phyloP scores from a whole-genome alignment of 768 basidiomycete species.

The Lactarius tabidus region DNA sequence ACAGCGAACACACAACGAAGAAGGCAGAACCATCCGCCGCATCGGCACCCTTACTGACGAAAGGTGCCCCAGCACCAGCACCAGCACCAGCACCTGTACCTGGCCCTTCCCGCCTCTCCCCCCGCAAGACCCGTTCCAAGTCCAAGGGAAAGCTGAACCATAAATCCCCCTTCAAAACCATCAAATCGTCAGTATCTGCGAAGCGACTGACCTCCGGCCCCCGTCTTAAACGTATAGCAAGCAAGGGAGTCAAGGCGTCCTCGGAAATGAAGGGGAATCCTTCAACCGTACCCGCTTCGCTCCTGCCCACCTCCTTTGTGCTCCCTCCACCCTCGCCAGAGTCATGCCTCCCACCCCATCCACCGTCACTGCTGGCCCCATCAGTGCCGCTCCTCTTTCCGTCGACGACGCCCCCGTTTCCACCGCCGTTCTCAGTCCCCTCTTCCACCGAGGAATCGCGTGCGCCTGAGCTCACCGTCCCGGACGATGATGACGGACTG shows the following conservation, averaged over 20 bases:
- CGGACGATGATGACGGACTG: slow-evolving; percentile 6
- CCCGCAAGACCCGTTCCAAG: slow-evolving; percentile 21
- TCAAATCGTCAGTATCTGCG: slow-evolving; percentile 35
- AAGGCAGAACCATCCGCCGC: neutral
- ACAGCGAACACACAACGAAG: neutral
- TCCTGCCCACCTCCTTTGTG: slow-evolving; percentile 68
- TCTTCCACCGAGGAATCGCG: neutral
- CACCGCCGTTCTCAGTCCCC: neutral
- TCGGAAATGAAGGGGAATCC: slow-evolving; percentile 54
- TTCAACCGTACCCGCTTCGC: slow-evolving; percentile 26
- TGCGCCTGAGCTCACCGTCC: neutral
- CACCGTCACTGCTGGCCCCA: slow-evolving; percentile 37
- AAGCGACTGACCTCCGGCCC: slow-evolving; percentile 31
- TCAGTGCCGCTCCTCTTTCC: slow-evolving; percentile 8
- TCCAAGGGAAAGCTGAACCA: slow-evolving; percentile 3
- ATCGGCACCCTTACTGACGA: neutral
- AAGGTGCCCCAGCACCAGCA: neutral
- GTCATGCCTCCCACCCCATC: slow-evolving; percentile 52
- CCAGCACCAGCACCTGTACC: slow-evolving; percentile 8
- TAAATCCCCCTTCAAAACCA: slow-evolving; percentile 14
- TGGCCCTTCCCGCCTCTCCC: slow-evolving; percentile 12
- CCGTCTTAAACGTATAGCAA: slow-evolving; percentile 29
- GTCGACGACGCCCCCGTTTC: slow-evolving; percentile 19
- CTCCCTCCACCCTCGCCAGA: slow-evolving; percentile 75
- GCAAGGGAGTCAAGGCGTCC: slow-evolving; percentile 36